Evolutionary conservation across 768 basidiomycete species (phyloP).

Genomic region (Suillus sp.): DNA sequence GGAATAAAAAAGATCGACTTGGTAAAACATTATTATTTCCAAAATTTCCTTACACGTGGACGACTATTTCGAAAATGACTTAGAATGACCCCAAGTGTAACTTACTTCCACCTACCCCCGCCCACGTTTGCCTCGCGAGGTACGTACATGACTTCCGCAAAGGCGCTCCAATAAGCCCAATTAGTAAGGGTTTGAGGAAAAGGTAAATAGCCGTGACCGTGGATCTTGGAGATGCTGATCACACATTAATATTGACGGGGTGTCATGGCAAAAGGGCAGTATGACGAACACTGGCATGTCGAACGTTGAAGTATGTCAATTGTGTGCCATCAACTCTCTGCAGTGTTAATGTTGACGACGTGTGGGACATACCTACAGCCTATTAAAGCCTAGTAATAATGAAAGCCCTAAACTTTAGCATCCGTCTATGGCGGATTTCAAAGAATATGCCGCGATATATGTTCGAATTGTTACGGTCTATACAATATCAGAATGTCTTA

Average conservation of each 20-base stretch:
- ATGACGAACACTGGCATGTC: constrained; percentile 3
- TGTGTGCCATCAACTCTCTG: not conserved
- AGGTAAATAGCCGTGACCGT: constrained; percentile 10
- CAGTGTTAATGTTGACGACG: not conserved
- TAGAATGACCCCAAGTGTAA: not conserved
- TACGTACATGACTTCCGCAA: constrained; percentile 10
- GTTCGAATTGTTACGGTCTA: not conserved
- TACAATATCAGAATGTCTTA: constrained; percentile 1
- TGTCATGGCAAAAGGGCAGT: constrained; percentile 9
- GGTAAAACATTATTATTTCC: constrained; percentile 9
- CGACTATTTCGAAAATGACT: not conserved
- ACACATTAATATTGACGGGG: constrained; percentile 11
- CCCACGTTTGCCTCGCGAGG: not conserved
- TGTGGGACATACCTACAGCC: not conserved
- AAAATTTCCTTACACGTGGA: constrained; percentile 9
- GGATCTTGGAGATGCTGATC: constrained; percentile 6
- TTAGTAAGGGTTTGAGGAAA: constrained; percentile 4
- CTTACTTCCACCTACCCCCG: constrained; percentile 1
- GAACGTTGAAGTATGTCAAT: not conserved
- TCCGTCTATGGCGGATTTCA: not conserved
- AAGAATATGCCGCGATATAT: not conserved
- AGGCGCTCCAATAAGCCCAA: constrained; percentile 4
- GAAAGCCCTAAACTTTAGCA: not conserved
- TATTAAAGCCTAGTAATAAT: not conserved
- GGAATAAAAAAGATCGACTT: not conserved